Evolutionary conservation across 1,284 basidiomycete genomes (phyloP).

Genomic region (Dichomitus squalens): DNA sequence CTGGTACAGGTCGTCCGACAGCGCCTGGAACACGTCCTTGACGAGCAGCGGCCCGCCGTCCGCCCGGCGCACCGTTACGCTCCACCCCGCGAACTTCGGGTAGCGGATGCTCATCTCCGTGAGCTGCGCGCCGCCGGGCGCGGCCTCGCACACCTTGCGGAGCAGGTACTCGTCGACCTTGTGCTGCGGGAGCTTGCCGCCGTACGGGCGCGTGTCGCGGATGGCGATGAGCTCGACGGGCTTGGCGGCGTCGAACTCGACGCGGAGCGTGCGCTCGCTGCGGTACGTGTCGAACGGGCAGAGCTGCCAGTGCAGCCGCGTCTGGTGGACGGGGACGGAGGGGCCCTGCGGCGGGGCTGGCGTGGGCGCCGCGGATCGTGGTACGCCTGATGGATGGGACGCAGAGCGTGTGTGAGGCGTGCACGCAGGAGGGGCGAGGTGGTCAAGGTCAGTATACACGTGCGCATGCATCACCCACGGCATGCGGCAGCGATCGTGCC

Average conservation of each 20-base stretch:
- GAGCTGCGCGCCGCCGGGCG: constrained; percentile 29
- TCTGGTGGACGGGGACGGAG: not conserved
- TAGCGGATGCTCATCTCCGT: constrained; percentile 39
- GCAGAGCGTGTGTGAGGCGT: constrained; percentile 15
- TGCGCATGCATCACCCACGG: not conserved
- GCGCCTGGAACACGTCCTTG: constrained; percentile 55
- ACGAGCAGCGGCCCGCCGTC: constrained; percentile 44
- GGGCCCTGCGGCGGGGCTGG: constrained; percentile 19
- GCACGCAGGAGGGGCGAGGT: not conserved
- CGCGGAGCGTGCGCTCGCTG: constrained; percentile 17
- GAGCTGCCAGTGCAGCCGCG: constrained; percentile 42
- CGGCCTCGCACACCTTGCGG: constrained; percentile 36
- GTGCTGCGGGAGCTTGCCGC: constrained; percentile 3
- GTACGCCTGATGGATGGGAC: constrained; percentile 27
- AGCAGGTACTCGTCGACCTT: constrained; percentile 31
- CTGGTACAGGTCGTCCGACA: constrained; percentile 48
- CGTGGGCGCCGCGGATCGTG: constrained; percentile 13
- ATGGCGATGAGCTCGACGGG: constrained; percentile 28
- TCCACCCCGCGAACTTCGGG: constrained; percentile 40
- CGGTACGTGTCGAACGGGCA: constrained; percentile 37
- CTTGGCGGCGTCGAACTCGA: constrained; percentile 33
- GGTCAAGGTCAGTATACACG: constrained; percentile 2
- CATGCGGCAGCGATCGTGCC: constrained; percentile 1
- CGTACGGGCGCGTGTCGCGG: constrained; percentile 17
- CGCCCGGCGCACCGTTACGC: constrained; percentile 43